A percentile compares a stretch with the other conserved stretches of the same genome.
Evolutionary conservation across 768 basidiomycete genomes (phyloP).

Genomic region (Lyophyllum semitale): DNA sequence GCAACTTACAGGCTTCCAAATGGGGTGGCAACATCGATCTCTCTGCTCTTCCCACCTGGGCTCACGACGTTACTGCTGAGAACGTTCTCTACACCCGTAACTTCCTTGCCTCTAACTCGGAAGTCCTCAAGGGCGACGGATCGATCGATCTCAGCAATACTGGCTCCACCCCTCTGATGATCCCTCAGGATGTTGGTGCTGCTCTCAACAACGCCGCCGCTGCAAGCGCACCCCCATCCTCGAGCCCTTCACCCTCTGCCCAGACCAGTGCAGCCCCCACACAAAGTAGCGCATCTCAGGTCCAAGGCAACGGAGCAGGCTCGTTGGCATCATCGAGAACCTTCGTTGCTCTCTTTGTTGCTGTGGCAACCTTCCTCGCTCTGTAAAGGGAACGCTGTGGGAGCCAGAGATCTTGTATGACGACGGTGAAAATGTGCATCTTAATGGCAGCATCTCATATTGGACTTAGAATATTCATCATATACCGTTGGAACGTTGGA

Average conservation of each 20-base stretch:
- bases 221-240: slow-evolving; percentile 22
- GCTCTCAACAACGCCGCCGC: slow-evolving; percentile 41
- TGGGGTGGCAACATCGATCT: slow-evolving; percentile 73
- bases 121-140: slow-evolving; percentile 52
- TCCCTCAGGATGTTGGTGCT: slow-evolving; percentile 58
- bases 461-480: slow-evolving; percentile 32
- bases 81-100: slow-evolving; percentile 57
- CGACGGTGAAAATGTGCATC: slow-evolving; percentile 17
- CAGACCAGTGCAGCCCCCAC: slow-evolving; percentile 27
- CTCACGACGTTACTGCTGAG: slow-evolving; percentile 49
- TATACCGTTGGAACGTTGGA: slow-evolving; percentile 28
- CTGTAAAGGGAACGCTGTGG: slow-evolving; percentile 34
- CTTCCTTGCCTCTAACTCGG: slow-evolving; percentile 50
- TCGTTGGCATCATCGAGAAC: slow-evolving; percentile 49
- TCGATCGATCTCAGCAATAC: slow-evolving; percentile 47
- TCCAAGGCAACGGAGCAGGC: slow-evolving; percentile 51
- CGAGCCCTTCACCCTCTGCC: slow-evolving; percentile 23
- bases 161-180: slow-evolving; percentile 49
- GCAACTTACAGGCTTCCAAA: slow-evolving; percentile 45
- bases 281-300: slow-evolving; percentile 16
- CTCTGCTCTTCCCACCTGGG: slow-evolving; percentile 52
- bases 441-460: slow-evolving; percentile 17
- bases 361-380: slow-evolving; percentile 47
- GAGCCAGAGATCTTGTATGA: slow-evolving; percentile 7
- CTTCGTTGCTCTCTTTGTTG: slow-evolving; percentile 50